Base-by-base conservation (phyloP, 2,329 filamentous ascomycete genomes). In the Biscogniauxia sp. region DNA sequence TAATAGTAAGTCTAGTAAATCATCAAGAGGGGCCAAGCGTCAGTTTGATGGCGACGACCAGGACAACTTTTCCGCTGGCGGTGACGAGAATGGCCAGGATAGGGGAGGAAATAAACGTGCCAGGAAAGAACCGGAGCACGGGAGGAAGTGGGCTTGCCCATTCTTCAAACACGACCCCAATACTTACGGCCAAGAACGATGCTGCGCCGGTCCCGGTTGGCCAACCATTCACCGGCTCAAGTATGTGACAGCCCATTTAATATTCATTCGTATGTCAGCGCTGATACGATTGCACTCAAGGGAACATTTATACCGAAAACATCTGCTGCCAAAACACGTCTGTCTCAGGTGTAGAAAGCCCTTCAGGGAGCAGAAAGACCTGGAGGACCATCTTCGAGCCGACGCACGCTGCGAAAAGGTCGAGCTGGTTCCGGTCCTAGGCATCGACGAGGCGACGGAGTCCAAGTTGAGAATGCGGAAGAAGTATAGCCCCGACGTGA, bases 91-190 rank as follows among this genome's bases (percentile, higher is more conserved):
- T 19, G 68, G 68, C 5, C 70, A 66, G 8, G 70, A 72, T n/a
- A 72, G 72, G 59, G 73, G 72, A 53, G 71, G 72, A 1, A 75
- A 66, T 55, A 78, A 78, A 60, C 74, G 75, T 28, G 72, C 73
- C 25, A 77, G 73, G 62, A 77, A 67, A 51, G 71, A 73, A 5
- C 66, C 67, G 7, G 71, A 74, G 20, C 61, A 61, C 4, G 69
- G 69, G 28, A 62, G 61, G 17, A 70, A 68, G 26, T 73, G 72
- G 37, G 76, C 75, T 13, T 78, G 76, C 20, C 76, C 76, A 1
- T 77, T 72, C 56, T 73, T 72, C 60, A 75, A 77, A 55, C 67
- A 69, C 17, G 69, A 77, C 26, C 75, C 74, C 8, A 67, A 63
- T 19, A 55, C 57, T 11, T 63, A 69, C 32, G 62, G 58, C 52